Evolutionary conservation across 139 green algal genomes (phyloP).

Genomic region (Haematococcus lacustris): DNA sequence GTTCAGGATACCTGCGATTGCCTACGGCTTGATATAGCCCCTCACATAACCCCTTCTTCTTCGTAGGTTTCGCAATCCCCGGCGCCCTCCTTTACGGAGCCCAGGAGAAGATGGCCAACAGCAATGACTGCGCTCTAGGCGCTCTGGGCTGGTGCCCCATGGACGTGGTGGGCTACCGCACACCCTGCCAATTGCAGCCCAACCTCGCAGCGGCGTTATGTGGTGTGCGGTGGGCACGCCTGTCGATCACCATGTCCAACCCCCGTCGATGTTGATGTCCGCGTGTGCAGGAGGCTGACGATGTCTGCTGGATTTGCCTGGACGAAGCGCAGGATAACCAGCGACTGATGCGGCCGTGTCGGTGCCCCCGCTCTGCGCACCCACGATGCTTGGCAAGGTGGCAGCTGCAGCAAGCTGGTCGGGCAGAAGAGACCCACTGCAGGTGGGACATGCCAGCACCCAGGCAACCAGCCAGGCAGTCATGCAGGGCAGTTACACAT

Average conservation of each 20-base stretch:
- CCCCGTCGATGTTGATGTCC: too few species aligned
- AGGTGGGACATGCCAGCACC: conserved; percentile 20
- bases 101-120: too few species aligned
- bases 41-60: too few species aligned
- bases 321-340: conserved; percentile 30
- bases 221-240: too few species aligned
- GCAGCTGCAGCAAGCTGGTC: conserved; percentile 57
- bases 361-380: conserved; percentile 53
- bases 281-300: conserved; percentile 25
- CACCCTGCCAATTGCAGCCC: too few species aligned
- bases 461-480: neutral
- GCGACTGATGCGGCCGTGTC: conserved; percentile 36
- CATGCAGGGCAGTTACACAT: neutral
- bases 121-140: neutral
- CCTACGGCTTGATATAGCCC: too few species aligned
- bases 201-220: too few species aligned
- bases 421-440: conserved; percentile 52
- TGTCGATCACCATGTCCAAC: too few species aligned
- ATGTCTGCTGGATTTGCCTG: conserved; percentile 63
- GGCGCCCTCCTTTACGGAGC: too few species aligned
- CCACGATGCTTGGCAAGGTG: conserved; percentile 47
- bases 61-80: too few species aligned
- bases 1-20: too few species aligned
- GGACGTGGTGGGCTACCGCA: too few species aligned
- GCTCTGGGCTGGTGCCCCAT: neutral